These are phyloP conservation scores for Paramecium pentaurelia DNA, from an alignment of 73 alveolate genomes.

Conservation along the genomic window DNA sequence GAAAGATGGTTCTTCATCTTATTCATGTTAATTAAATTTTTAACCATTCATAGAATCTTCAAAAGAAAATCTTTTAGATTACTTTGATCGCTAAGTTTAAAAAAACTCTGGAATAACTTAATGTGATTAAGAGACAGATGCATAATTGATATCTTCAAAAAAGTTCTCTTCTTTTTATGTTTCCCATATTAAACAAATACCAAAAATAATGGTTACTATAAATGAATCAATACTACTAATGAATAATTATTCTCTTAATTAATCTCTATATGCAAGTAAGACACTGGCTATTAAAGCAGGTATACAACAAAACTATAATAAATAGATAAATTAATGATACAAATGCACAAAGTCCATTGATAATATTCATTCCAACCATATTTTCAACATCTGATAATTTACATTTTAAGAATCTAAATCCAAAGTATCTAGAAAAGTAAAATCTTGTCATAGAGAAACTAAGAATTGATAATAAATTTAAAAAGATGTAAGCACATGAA, in stretches of 20 bases:
- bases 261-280: background rate
- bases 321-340: background rate
- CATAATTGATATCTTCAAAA: background rate
- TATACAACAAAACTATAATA: background rate
- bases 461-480: background rate
- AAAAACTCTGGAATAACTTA: background rate
- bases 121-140: background rate
- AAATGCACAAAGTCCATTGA: background rate
- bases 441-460: background rate
- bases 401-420: constrained; percentile 6
- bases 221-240: background rate
- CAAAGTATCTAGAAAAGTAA: background rate
- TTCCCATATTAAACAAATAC: background rate
- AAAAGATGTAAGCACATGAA: background rate
- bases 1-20: background rate
- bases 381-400: background rate
- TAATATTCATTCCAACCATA: background rate
- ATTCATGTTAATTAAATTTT: background rate
- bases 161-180: background rate
- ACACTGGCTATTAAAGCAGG: background rate
- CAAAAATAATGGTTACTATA: background rate
- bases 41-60: background rate
- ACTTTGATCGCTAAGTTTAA: background rate
- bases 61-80: background rate
- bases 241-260: constrained; percentile 17